Evolutionary conservation across 495 filamentous ascomycete genomes (phyloP).

Genomic region (Annulohypoxylon moriforme): DNA sequence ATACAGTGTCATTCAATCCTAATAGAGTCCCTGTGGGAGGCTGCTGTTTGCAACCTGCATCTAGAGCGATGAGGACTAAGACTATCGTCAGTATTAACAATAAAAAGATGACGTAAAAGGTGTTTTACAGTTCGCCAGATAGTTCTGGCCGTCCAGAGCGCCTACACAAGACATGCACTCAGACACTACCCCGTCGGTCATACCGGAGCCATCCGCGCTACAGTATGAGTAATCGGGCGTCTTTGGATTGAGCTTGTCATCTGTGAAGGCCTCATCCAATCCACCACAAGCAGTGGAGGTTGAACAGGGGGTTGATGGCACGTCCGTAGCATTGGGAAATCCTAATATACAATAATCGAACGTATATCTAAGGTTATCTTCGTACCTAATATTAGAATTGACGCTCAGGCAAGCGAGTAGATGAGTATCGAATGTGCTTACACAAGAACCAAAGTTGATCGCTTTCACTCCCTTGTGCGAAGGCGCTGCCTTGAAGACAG

Average conservation of each 20-base stretch:
- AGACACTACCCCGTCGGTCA: constrained; percentile 40
- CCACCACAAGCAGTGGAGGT: constrained; percentile 56
- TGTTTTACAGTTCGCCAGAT: constrained; percentile 56
- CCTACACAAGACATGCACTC: constrained; percentile 55
- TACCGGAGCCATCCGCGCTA: constrained; percentile 45
- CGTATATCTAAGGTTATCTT: constrained; percentile 61
- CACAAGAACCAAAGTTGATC: constrained; percentile 66
- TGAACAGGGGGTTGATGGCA: constrained; percentile 55
- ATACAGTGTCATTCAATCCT: constrained; percentile 61
- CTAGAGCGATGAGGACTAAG: constrained; percentile 57
- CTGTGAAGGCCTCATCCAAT: constrained; percentile 47
- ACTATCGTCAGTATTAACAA: constrained; percentile 28
- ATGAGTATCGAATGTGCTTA: constrained; percentile 42
- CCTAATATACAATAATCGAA: constrained; percentile 59
- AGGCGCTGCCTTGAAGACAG: constrained; percentile 63
- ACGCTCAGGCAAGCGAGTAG: background rate
- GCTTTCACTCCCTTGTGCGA: constrained; percentile 55
- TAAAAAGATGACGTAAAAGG: background rate
- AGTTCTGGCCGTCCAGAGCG: constrained; percentile 51
- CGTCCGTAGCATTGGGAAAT: constrained; percentile 55
- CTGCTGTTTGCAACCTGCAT: constrained; percentile 62
- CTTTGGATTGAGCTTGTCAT: constrained; percentile 48
- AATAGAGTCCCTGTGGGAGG: constrained; percentile 55
- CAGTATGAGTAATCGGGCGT: constrained; percentile 56
- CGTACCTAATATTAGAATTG: constrained; percentile 35